Percentiles rank a stretch among this genome's conserved stretches.
phyloP scores from a whole-genome alignment of 257 asterid genomes.

The Gentiana dahurica region DNA sequence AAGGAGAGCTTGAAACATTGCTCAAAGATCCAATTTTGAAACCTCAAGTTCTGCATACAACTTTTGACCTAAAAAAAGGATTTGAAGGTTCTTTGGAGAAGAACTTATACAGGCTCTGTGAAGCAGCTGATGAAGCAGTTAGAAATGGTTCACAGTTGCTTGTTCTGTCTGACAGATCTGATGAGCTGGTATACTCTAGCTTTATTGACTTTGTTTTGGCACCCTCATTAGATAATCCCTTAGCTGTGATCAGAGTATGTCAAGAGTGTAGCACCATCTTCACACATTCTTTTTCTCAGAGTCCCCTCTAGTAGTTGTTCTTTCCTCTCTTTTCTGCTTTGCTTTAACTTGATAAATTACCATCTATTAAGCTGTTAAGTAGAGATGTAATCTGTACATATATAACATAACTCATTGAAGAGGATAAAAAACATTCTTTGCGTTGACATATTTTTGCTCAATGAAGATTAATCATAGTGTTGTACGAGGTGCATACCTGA shows the following conservation, averaged over 20 bases:
- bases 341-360: too few relatives aligned
- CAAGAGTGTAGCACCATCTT: background rate
- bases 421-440: too few relatives aligned
- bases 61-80: slow-evolving; percentile 81
- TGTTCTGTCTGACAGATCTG: slow-evolving; percentile 89
- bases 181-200: slow-evolving; percentile 66
- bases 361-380: too few relatives aligned
- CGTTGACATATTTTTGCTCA: background rate
- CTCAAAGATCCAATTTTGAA: slow-evolving; percentile 74
- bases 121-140: slow-evolving; percentile 99
- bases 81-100: slow-evolving; percentile 83
- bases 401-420: too few relatives aligned
- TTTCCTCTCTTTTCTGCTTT: background rate
- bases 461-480: background rate
- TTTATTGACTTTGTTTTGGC: slow-evolving; percentile 11
- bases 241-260: too few relatives aligned
- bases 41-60: slow-evolving; percentile 64
- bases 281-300: too few relatives aligned
- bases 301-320: background rate
- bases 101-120: slow-evolving; percentile 71
- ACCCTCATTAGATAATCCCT: background rate
- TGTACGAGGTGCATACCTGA: background rate
- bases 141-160: slow-evolving; percentile 97
- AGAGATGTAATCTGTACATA: too few relatives aligned
- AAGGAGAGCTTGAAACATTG: slow-evolving; percentile 89